Base-by-base conservation (phyloP, 495 filamentous ascomycete species). In the Aspergillus steynii region DNA sequence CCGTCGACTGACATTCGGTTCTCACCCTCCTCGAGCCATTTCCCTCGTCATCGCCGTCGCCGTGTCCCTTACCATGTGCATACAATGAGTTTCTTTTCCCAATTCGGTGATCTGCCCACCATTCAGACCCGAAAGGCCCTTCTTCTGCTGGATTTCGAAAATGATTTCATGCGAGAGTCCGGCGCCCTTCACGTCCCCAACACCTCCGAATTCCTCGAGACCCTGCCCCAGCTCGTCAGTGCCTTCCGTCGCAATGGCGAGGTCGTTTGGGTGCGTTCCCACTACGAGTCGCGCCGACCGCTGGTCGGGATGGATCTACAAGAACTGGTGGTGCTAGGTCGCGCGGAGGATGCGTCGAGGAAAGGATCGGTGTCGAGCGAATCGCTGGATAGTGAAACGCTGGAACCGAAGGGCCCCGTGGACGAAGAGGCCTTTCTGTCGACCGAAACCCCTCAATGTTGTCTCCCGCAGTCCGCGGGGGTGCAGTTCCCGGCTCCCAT, bases 231-330 rank as follows among this genome's bases (percentile, higher is more conserved):
- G 1, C 77, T 99, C 6, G 85, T 86, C 29, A 85, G 84, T 10
- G 77, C 81, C 28, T 97, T 99, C 68, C 91, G 95, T 53, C 84
- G 84, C 14, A 75, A 79, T 28, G 92, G 92, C 55, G 90, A 94
- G 69, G 82, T 98, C 55, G 87, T 97, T 68, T 98, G 93, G 93
- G 84, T 96, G 45, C 89, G 88, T 42, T 91, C 89, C 59, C 83
- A 89, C 56, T 94, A 86, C 68, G 85, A 90, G 64, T 77, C 77
- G 46, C 82, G 85, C 32, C 83, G 88, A 37, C 67, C 77, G 49
- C 65, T 79, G 64, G 74, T 81, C 29, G 81, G 85, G 45, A 71
- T 76, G 50, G 73, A 77, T 46, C 72, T 65, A 32, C 74, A 76
- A 14, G 73, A 80, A 26, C 67, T 73, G 20, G 67, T 81, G 29